A percentile compares a stretch with the other conserved stretches of the same genome.
phyloP scores from a whole-genome alignment of 805 yeast species.

The Starmerella sp. region DNA sequence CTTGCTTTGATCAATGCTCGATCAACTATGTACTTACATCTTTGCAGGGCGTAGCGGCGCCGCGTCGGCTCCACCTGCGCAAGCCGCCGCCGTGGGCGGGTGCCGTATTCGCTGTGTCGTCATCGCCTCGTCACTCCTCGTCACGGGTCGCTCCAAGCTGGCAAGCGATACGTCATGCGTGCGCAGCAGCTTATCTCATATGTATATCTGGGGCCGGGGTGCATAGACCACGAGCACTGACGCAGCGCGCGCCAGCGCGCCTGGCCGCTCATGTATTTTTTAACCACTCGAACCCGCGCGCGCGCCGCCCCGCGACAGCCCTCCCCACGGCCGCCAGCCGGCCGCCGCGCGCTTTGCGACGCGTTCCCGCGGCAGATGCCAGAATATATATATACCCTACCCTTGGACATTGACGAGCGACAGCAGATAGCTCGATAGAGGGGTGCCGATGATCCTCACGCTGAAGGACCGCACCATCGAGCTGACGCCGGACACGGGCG shows the following conservation, averaged over 20 bases:
- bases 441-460: conserved; percentile 6
- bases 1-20: too few relatives aligned
- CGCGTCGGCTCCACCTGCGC: too few relatives aligned
- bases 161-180: background rate
- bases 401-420: background rate
- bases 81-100: too few relatives aligned
- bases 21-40: too few relatives aligned
- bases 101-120: too few relatives aligned
- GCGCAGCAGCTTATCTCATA: background rate
- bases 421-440: background rate
- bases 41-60: too few relatives aligned
- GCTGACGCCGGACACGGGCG: background rate
- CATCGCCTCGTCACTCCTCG: background rate
- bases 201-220: background rate
- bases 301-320: too few relatives aligned
- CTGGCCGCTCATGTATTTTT: too few relatives aligned
- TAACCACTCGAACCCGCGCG: too few relatives aligned
- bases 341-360: background rate
- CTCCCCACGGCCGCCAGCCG: too few relatives aligned
- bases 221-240: background rate
- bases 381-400: background rate
- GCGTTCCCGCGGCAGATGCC: background rate
- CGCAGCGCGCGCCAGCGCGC: too few relatives aligned
- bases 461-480: conserved; percentile 10
- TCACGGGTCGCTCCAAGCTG: background rate